phyloP scores from a whole-genome alignment of 306 rosid genomes.

The Citrullus colocynthis region DNA sequence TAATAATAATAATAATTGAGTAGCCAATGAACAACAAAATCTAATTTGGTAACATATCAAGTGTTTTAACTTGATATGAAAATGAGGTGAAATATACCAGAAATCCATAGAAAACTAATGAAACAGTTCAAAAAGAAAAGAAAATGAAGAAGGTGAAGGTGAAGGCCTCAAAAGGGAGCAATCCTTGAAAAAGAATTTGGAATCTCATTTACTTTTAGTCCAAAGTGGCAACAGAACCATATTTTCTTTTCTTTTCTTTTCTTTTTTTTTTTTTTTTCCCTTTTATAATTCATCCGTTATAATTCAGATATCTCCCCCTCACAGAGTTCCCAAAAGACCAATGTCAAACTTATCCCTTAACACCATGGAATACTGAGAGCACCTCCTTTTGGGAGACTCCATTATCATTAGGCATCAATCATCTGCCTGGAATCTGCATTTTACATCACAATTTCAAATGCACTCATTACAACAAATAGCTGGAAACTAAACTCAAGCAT shows the following conservation, averaged over 20 bases:
- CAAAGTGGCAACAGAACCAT: constrained; percentile 26
- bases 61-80: too few relatives aligned
- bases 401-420: constrained; percentile 9
- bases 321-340: constrained; percentile 13
- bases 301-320: background rate
- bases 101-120: background rate
- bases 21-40: too few relatives aligned
- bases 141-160: background rate
- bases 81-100: background rate
- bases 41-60: too few relatives aligned
- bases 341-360: constrained; percentile 19
- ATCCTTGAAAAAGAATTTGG: background rate
- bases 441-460: constrained; percentile 24
- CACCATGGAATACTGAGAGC: constrained; percentile 23
- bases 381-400: constrained; percentile 18
- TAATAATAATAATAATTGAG: too few relatives aligned
- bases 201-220: constrained; percentile 2
- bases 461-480: constrained; percentile 29
- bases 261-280: background rate
- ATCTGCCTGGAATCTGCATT: constrained; percentile 17
- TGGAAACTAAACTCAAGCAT: constrained; percentile 25
- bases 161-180: background rate
- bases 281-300: background rate
- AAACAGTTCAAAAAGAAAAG: background rate
- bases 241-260: background rate